Conservation (phyloP, 2,329 filamentous ascomycete species). For the Microsporum canis region DNA sequence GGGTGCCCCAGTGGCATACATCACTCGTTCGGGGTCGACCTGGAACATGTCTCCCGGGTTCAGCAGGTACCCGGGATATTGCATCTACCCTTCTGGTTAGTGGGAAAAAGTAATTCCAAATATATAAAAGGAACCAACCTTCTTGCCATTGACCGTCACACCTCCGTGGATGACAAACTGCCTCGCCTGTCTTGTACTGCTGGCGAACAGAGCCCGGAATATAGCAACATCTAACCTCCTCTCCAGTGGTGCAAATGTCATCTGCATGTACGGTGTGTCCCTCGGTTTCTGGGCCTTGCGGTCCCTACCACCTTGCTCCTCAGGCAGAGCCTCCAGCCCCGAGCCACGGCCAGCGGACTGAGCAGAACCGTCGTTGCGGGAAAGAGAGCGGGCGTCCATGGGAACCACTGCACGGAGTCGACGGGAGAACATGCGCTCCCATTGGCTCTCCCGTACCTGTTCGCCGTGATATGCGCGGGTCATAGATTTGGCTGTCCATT, state of each 20-base stretch:
- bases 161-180: conserved; percentile 89
- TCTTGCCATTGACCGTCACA: conserved; percentile 93
- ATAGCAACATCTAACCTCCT: conserved; percentile 87
- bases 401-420: conserved; percentile 71
- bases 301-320: not conserved
- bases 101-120: not conserved
- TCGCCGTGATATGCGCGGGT: conserved; percentile 88
- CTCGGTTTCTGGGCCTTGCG: conserved; percentile 37
- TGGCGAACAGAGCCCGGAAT: conserved; percentile 86
- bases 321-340: conserved; percentile 42
- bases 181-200: conserved; percentile 80
- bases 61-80: conserved; percentile 79
- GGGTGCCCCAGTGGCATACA: conserved; percentile 71
- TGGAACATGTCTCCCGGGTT: conserved; percentile 99
- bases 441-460: conserved; percentile 83
- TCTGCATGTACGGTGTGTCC: conserved; percentile 70
- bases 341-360: conserved; percentile 74
- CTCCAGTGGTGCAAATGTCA: conserved; percentile 88
- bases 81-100: conserved; percentile 53
- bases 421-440: conserved; percentile 83
- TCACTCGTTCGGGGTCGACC: conserved; percentile 76
- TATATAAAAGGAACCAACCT: conserved; percentile 42
- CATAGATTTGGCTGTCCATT: conserved; percentile 82
- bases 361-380: conserved; percentile 67
- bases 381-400: conserved; percentile 73